These are phyloP conservation scores for Plasmodium sp. DNA, from an alignment of 169 alveolate genomes.

Conservation along the genomic window DNA sequence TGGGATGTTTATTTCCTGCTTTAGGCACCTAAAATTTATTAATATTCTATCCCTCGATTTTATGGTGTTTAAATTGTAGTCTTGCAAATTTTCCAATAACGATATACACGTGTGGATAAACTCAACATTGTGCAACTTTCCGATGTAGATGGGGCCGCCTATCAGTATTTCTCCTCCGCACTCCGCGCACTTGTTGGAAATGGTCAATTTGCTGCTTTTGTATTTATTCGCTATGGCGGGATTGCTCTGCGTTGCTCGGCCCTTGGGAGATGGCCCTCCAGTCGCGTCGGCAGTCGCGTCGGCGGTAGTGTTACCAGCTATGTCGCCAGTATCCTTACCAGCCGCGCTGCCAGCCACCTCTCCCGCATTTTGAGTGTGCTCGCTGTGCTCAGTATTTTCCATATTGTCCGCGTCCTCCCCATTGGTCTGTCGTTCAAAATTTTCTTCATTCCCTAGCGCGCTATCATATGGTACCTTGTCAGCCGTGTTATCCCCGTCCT, in stretches of 20 bases:
- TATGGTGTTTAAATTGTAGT: slow-evolving; percentile 44
- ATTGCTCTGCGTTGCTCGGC: not conserved
- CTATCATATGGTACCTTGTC: not conserved
- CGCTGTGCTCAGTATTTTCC: not conserved
- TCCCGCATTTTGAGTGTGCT: not conserved
- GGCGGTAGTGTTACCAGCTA: not conserved
- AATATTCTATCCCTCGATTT: slow-evolving; percentile 58
- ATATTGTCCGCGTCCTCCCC: not conserved
- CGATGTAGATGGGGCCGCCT: slow-evolving; percentile 89
- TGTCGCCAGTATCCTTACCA: not conserved
- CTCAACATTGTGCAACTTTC: slow-evolving; percentile 82
- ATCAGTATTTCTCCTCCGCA: slow-evolving; percentile 86
- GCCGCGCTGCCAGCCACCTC: not conserved
- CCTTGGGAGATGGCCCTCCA: not conserved
- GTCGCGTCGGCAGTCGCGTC: not conserved
- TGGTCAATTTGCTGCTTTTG: slow-evolving; percentile 31
- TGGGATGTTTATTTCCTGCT: slow-evolving; percentile 60
- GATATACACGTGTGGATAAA: slow-evolving; percentile 77
- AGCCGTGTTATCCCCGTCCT: not conserved
- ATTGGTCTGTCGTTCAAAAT: not conserved
- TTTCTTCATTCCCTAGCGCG: not conserved
- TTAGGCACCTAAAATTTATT: slow-evolving; percentile 62
- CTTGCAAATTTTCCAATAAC: slow-evolving; percentile 26
- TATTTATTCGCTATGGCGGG: slow-evolving; percentile 10
- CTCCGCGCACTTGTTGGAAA: slow-evolving; percentile 80